Base-by-base conservation (phyloP, 2,329 filamentous ascomycete genomes). In the Diaporthe vexans region DNA sequence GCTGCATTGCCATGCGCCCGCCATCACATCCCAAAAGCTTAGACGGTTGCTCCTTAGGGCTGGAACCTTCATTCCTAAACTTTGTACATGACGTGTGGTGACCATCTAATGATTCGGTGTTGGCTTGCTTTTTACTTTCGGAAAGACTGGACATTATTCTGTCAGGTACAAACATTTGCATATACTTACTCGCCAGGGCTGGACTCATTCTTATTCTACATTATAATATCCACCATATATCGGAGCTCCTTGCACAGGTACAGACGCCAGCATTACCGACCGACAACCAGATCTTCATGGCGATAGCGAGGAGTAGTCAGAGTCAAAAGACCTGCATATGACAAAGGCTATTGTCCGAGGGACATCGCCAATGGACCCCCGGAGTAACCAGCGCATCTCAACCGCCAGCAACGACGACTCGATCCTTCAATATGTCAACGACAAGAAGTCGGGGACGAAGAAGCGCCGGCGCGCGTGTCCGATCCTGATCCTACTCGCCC, bases 361-460 rank as follows among this genome's bases (percentile, higher is more conserved):
- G 63, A 68, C 29, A 8, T 40, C 63, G 48, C 48, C 63, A 68
- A 74, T 74, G 72, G 72, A 61, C 35, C 26, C 72, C 21, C 67
- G 57, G 68, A 58, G 43, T n/a, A 51, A 72, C n/a, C 33, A 72
- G 68, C 58, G 52, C 33, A 43, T 51, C 37, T 40, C 51, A 33
- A 37, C 19, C 19, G 48, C 67, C 73, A 72, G 68, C 57, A 71
- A 71, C 40, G 40, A 46, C n/a, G 58, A 65, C n/a, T 72, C 68
- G 51, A 61, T 67, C 24, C 26, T 40, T 8, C 57, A 54, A 5
- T 57, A 43, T 46, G 40, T 26, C 21, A 33, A 58, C 43, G 56
- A 52, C 9, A 48, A 61, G 61, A 46, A 40, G 17, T 37, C 26
- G 24, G 51, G 48, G 1, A 67, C 21, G 21, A 54, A 46, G 5